Conservation (phyloP, 352 stramenopile species). For the Globisporangium solare region DNA sequence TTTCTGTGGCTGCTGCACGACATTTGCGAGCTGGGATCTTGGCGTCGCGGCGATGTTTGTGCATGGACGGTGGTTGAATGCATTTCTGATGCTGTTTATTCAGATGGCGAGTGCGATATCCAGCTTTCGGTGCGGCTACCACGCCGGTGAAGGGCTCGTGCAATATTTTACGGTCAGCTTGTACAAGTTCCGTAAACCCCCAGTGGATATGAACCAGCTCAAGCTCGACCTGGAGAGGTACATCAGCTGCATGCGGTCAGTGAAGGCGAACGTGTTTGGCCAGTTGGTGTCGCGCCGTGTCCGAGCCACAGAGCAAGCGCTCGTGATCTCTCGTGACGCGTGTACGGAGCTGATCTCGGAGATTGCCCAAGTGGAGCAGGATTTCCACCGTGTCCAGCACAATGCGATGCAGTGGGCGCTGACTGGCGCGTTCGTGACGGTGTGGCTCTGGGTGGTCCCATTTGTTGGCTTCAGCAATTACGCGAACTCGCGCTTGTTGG, state of each 20-base stretch:
- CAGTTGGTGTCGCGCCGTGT: slow-evolving; percentile 38
- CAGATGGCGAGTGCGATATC: slow-evolving; percentile 39
- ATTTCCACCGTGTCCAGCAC: slow-evolving; percentile 34
- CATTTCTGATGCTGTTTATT: slow-evolving; percentile 38
- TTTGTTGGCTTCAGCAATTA: slow-evolving; percentile 48
- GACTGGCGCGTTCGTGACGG: slow-evolving; percentile 20
- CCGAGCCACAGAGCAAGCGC: slow-evolving; percentile 34
- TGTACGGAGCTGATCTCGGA: slow-evolving; percentile 40
- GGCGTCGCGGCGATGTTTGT: slow-evolving; percentile 44
- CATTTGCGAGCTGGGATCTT: slow-evolving; percentile 60
- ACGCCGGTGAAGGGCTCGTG: slow-evolving; percentile 37
- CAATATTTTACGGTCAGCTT: slow-evolving; percentile 34
- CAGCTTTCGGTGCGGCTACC: slow-evolving; percentile 39
- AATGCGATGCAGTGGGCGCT: slow-evolving; percentile 23
- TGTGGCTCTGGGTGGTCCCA: slow-evolving; percentile 36
- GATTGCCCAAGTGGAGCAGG: slow-evolving; percentile 42
- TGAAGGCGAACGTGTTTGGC: slow-evolving; percentile 42
- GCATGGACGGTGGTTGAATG: slow-evolving; percentile 40
- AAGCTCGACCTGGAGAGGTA: slow-evolving; percentile 48
- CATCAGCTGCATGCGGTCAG: slow-evolving; percentile 34
- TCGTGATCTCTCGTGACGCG: slow-evolving; percentile 32
- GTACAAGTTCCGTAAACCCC: slow-evolving; percentile 47
- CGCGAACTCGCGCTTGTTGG: slow-evolving; percentile 39
- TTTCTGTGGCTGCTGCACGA: slow-evolving; percentile 67
- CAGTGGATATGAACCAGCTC: slow-evolving; percentile 39